Evolutionary conservation across 768 basidiomycete genomes (phyloP).

Genomic region (Rhodocollybia butyracea): DNA sequence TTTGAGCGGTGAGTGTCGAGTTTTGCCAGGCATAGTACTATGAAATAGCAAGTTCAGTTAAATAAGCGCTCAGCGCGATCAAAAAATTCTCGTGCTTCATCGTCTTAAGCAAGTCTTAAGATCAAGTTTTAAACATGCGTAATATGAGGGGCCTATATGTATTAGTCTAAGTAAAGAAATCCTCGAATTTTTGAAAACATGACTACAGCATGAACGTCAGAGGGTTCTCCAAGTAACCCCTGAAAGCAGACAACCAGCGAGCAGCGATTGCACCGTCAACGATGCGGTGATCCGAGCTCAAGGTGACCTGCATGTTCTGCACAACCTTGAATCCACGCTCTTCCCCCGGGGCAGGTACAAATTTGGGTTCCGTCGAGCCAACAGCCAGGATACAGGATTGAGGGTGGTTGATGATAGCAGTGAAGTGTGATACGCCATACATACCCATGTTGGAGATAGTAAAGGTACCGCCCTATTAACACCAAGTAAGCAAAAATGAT

Average conservation of each 20-base stretch:
- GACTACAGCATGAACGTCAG: conserved; percentile 89
- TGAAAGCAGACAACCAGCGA: conserved; percentile 90
- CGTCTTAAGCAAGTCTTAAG: no score
- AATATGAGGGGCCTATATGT: no score
- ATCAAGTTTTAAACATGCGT: no score
- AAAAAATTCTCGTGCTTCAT: no score
- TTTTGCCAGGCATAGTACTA: conserved; percentile 17
- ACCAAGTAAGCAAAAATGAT: background rate
- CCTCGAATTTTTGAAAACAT: conserved; percentile 7
- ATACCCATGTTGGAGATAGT: conserved; percentile 99
- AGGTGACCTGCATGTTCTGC: conserved; percentile 92
- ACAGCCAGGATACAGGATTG: conserved; percentile 98
- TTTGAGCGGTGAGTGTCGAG: conserved; percentile 15
- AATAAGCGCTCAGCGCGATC: background rate
- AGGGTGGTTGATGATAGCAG: conserved; percentile 98
- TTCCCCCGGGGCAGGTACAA: conserved; percentile 84
- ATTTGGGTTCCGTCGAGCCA: conserved; percentile 80
- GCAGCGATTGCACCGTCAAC: conserved; percentile 97
- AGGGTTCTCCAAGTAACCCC: conserved; percentile 95
- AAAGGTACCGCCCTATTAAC: conserved; percentile 85
- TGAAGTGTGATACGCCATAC: conserved; percentile 94
- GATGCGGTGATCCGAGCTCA: conserved; percentile 92
- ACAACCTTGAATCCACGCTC: conserved; percentile 94
- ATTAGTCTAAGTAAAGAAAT: conserved; percentile 5
- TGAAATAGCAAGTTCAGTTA: background rate